A percentile compares a stretch with the other conserved stretches of the same genome.
Evolutionary conservation across 257 asterid genomes (phyloP).

Genomic region (Solanum phureja): DNA sequence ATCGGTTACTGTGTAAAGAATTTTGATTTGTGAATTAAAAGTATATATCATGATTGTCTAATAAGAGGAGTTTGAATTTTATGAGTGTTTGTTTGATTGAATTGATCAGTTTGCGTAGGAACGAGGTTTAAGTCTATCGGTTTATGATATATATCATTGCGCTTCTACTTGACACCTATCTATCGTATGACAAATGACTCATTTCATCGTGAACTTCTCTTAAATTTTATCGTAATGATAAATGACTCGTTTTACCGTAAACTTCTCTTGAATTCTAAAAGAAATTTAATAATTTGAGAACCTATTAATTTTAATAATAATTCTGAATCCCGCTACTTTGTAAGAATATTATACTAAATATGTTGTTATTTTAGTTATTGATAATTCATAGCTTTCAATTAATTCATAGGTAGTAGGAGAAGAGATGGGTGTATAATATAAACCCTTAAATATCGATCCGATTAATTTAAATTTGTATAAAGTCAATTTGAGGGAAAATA

Average conservation of each 20-base stretch:
- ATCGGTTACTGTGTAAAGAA: neutral
- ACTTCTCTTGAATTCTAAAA: no score
- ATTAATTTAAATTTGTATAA: no score
- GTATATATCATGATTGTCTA: neutral
- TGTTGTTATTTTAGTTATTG: no score
- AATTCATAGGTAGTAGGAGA: neutral
- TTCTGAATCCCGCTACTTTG: fast-evolving
- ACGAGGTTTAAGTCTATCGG: neutral
- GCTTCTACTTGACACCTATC: no score
- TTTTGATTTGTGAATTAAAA: neutral
- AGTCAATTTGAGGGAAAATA: no score
- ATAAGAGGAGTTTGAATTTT: neutral
- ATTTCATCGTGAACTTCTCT: no score
- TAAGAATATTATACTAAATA: no score
- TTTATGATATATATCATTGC: neutral
- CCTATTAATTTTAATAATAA: neutral
- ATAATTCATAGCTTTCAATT: no score
- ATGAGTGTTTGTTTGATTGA: neutral
- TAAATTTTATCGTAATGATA: no score
- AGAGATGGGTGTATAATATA: neutral
- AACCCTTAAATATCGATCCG: no score
- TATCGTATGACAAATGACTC: no score
- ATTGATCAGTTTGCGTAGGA: neutral
- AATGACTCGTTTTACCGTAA: no score
- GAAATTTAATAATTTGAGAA: neutral